These are phyloP conservation scores for Geranium incanum DNA, from an alignment of 441 rosid species.

Conservation along the genomic window DNA sequence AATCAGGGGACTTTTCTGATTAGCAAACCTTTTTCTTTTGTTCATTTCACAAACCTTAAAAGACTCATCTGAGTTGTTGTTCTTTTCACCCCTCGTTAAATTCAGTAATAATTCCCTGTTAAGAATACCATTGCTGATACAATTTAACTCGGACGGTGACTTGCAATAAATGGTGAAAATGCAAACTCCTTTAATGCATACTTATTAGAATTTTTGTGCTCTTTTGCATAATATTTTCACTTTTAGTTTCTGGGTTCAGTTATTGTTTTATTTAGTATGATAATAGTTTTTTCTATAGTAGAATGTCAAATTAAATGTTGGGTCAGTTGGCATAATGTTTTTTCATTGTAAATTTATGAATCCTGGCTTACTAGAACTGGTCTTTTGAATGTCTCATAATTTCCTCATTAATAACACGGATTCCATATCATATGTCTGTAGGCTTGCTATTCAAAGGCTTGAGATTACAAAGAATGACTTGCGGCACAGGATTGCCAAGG, in stretches of 20 bases:
- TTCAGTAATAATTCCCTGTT: background rate
- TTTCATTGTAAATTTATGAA: background rate
- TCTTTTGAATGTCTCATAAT: background rate
- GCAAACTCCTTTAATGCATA: no score
- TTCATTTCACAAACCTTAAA: background rate
- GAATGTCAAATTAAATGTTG: background rate
- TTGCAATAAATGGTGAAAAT: no score
- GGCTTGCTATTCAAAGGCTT: conserved; percentile 95
- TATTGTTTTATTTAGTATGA: background rate
- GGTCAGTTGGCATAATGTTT: background rate
- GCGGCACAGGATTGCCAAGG: conserved; percentile 87
- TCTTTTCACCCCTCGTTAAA: background rate
- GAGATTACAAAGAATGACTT: conserved; percentile 89
- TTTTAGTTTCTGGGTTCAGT: no score
- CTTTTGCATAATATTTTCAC: no score
- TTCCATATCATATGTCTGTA: conserved; percentile 23
- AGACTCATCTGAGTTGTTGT: background rate
- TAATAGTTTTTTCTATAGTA: background rate
- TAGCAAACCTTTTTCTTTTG: background rate
- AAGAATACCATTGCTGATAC: no score
- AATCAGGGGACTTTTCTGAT: background rate
- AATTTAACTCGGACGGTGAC: no score
- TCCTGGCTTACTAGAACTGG: background rate
- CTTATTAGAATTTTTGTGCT: no score
- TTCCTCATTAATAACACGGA: background rate